phyloP scores from a whole-genome alignment of 2,329 filamentous ascomycete species.

The Ophiostoma himal-ulmi region DNA sequence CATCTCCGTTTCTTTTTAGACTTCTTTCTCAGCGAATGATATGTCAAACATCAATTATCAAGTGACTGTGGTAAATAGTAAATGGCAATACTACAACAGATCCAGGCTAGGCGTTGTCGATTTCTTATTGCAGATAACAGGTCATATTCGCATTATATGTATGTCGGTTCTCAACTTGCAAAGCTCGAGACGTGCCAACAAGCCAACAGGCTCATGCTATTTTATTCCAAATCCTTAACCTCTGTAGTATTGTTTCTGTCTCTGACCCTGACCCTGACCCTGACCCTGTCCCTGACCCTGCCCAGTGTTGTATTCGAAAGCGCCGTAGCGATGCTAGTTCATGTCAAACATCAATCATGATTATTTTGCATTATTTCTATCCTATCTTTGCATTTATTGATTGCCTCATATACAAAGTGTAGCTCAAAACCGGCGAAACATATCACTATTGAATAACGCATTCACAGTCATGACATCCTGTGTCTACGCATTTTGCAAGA shows the following conservation, averaged over 20 bases:
- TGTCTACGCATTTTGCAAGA: neutral
- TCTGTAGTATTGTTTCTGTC: neutral
- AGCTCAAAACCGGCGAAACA: neutral
- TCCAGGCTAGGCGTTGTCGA: slow-evolving; percentile 2
- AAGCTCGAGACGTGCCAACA: neutral
- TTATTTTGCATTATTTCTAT: neutral
- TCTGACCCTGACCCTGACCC: neutral
- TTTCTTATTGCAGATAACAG: slow-evolving; percentile 1
- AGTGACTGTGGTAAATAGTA: neutral
- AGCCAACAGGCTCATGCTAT: too few relatives aligned
- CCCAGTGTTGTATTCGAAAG: neutral
- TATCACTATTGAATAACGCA: neutral
- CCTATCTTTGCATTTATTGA: neutral
- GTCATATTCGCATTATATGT: neutral
- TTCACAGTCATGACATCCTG: neutral
- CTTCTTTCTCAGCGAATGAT: neutral
- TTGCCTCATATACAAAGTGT: neutral
- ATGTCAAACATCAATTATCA: neutral
- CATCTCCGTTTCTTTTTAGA: neutral
- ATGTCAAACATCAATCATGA: neutral
- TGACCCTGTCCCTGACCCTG: neutral
- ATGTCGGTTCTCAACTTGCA: neutral
- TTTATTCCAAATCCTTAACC: neutral
- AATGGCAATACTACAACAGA: slow-evolving; percentile 13
- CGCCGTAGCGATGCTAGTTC: neutral